A percentile compares a stretch with the other conserved stretches of the same genome.
phyloP scores from a whole-genome alignment of 192 early-diverging fungal species.

The Backusella parvicylindrica region DNA sequence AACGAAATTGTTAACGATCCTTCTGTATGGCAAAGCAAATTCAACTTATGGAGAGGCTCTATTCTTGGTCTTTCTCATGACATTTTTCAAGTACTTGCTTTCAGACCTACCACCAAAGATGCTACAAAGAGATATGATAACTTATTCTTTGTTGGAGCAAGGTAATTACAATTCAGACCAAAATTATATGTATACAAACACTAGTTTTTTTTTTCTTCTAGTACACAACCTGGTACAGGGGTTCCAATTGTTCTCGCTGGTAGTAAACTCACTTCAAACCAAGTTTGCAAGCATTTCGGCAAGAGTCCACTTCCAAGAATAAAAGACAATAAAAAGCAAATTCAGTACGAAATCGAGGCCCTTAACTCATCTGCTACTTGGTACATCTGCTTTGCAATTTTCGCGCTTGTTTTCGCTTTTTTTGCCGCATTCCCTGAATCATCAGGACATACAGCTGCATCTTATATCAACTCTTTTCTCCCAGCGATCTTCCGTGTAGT shows the following conservation, averaged over 20 bases:
- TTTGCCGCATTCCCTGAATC: constrained; percentile 9
- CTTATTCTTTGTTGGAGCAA: constrained; percentile 57
- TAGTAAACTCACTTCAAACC: constrained; percentile 43
- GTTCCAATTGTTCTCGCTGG: constrained; percentile 57
- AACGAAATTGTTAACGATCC: constrained; percentile 50
- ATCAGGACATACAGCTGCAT: constrained; percentile 14
- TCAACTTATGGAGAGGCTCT: constrained; percentile 53
- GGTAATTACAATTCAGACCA: background rate
- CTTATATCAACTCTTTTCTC: constrained; percentile 18
- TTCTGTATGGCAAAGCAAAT: constrained; percentile 48
- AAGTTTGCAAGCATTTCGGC: constrained; percentile 36
- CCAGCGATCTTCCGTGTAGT: constrained; percentile 5
- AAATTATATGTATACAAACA: background rate
- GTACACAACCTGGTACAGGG: constrained; percentile 59
- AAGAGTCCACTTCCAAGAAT: constrained; percentile 3
- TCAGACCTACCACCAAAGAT: constrained; percentile 49
- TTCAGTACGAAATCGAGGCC: background rate
- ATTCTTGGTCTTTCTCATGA: constrained; percentile 52
- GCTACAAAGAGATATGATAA: constrained; percentile 42
- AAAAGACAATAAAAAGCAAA: background rate
- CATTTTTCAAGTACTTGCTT: constrained; percentile 50
- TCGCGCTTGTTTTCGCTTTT: background rate
- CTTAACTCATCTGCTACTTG: background rate
- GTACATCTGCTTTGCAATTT: background rate
- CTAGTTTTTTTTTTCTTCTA: constrained; percentile 5